These are phyloP conservation scores for Hericium rajendrae DNA, from an alignment of 768 basidiomycete species.

Conservation along the genomic window DNA sequence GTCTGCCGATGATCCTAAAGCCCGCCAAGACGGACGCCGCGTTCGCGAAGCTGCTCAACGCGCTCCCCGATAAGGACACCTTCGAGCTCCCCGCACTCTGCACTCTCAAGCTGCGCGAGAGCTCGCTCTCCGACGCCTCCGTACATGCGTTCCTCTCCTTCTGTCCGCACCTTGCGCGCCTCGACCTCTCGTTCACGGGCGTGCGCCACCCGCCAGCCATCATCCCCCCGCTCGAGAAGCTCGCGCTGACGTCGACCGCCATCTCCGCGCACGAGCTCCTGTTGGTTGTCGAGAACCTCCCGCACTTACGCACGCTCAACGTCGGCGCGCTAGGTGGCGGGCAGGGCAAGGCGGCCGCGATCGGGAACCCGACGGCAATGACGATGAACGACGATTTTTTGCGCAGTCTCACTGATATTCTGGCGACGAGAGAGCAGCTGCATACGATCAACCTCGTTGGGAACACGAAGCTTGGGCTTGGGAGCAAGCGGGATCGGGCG, in stretches of 20 bases:
- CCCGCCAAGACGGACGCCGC: conserved; percentile 44
- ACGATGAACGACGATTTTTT: conserved; percentile 48
- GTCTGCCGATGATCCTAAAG: neutral
- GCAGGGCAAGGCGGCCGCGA: conserved; percentile 24
- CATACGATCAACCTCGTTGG: conserved; percentile 53
- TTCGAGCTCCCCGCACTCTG: conserved; percentile 31
- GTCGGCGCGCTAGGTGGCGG: conserved; percentile 50
- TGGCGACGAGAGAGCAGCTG: conserved; percentile 29
- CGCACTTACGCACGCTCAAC: conserved; percentile 37
- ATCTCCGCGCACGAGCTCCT: conserved; percentile 33
- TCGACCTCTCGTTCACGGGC: conserved; percentile 60
- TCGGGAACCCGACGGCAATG: conserved; percentile 39
- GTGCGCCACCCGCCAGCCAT: conserved; percentile 29
- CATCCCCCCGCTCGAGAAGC: conserved; percentile 38
- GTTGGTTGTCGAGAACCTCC: conserved; percentile 27
- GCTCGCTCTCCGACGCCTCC: conserved; percentile 39
- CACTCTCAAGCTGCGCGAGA: conserved; percentile 51
- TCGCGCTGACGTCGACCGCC: conserved; percentile 51
- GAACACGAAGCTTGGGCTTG: conserved; percentile 39
- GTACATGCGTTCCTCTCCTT: conserved; percentile 31
- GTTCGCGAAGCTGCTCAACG: conserved; percentile 34
- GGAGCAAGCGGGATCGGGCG: conserved; percentile 27
- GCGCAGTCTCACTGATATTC: conserved; percentile 29
- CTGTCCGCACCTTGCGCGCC: conserved; percentile 41
- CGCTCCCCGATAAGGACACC: conserved; percentile 11